A percentile compares a stretch with the other conserved stretches of the same genome.
These are phyloP conservation scores for Tagetes erecta DNA, from an alignment of 129 eudicot genomes.

Conservation along the genomic window DNA sequence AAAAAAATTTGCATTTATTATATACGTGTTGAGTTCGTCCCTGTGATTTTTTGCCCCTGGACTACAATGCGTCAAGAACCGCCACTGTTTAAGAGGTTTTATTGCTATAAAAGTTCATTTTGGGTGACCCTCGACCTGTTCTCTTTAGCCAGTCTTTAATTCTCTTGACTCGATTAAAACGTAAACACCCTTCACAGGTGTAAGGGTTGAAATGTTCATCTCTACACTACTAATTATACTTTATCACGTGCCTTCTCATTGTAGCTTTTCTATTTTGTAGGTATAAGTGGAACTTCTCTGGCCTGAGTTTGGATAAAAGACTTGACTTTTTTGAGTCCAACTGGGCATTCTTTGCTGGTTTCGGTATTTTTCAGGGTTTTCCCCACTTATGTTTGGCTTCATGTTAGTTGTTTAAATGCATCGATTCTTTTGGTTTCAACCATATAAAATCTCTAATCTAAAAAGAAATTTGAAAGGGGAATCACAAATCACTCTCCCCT, in stretches of 20 bases:
- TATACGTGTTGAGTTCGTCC: too few relatives aligned
- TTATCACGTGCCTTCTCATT: slow-evolving; percentile 19
- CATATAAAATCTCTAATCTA: slow-evolving; percentile 9
- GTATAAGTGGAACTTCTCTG: slow-evolving; percentile 97
- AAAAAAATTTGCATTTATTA: too few relatives aligned
- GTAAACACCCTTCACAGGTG: not conserved
- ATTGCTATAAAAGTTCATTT: not conserved
- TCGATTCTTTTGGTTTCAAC: not conserved
- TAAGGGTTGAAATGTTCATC: slow-evolving; percentile 9
- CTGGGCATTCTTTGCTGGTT: slow-evolving; percentile 99
- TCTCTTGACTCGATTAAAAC: not conserved
- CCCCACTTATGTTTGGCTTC: slow-evolving; percentile 2
- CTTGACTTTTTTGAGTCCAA: slow-evolving; percentile 89
- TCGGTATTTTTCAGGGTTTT: slow-evolving; percentile 48
- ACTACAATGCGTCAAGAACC: too few relatives aligned
- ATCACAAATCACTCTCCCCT: slow-evolving; percentile 1
- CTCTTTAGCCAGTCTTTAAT: not conserved
- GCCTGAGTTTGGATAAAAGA: slow-evolving; percentile 86
- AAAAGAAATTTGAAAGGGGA: not conserved
- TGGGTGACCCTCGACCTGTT: not conserved
- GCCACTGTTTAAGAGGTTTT: not conserved
- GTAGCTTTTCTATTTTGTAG: slow-evolving; percentile 33
- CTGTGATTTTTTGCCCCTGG: too few relatives aligned
- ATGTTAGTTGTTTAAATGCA: not conserved
- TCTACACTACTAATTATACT: slow-evolving; percentile 1